Evolutionary conservation across 1,284 basidiomycete genomes (phyloP).

Genomic region (Puccinia hordei): DNA sequence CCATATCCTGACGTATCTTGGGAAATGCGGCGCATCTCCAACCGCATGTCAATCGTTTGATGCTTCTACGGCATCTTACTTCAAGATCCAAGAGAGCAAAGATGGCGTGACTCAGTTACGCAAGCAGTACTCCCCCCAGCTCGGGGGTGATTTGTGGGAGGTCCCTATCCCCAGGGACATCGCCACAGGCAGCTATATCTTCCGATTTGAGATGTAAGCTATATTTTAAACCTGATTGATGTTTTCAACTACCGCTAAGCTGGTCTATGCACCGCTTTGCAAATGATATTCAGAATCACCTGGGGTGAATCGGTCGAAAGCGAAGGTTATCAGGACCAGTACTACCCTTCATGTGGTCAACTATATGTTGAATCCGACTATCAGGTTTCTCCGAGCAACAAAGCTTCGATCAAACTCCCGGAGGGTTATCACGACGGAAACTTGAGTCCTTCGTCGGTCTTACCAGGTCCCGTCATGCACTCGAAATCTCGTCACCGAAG

Average conservation of each 20-base stretch:
- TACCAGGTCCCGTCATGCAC: conserved; percentile 20
- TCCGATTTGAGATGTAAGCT: conserved; percentile 47
- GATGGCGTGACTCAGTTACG: conserved; percentile 32
- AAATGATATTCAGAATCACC: conserved; percentile 19
- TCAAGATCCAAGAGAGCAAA: conserved; percentile 31
- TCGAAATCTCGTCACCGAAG: not conserved
- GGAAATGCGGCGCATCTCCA: conserved; percentile 27
- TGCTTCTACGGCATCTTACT: conserved; percentile 35
- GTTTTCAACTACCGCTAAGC: not conserved
- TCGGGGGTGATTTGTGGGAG: conserved; percentile 41
- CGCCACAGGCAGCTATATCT: conserved; percentile 47
- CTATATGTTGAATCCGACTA: conserved; percentile 30
- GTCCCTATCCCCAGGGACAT: conserved; percentile 29
- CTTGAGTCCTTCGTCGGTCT: not conserved
- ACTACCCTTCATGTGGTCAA: conserved; percentile 49
- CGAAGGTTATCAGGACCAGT: conserved; percentile 47
- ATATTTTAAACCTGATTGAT: not conserved
- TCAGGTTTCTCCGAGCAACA: not conserved
- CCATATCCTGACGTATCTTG: conserved; percentile 38
- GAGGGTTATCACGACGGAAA: conserved; percentile 36
- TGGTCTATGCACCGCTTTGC: not conserved
- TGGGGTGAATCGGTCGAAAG: conserved; percentile 25
- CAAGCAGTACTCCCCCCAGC: not conserved
- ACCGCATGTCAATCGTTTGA: conserved; percentile 44
- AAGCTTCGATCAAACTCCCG: conserved; percentile 6